phyloP scores from a whole-genome alignment of 2,329 filamentous ascomycete species.

The Plenodomus biglobosus region DNA sequence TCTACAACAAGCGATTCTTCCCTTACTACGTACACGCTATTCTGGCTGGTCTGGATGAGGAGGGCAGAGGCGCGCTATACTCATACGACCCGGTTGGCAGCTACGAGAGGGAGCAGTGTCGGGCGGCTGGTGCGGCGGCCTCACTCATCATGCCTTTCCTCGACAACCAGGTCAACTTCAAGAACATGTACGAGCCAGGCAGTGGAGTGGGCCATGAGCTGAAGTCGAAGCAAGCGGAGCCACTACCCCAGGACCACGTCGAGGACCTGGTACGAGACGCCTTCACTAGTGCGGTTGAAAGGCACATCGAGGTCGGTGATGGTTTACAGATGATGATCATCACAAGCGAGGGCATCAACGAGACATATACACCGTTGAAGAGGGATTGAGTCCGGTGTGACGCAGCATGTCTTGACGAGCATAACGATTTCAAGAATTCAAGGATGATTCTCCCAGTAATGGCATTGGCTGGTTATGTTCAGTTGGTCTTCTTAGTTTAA shows the following conservation, averaged over 20 bases:
- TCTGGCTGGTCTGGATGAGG: slow-evolving; percentile 88
- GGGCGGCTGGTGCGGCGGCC: slow-evolving; percentile 86
- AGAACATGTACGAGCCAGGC: slow-evolving; percentile 93
- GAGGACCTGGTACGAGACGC: slow-evolving; percentile 93
- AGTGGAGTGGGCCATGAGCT: slow-evolving; percentile 82
- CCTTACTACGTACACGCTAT: slow-evolving; percentile 98
- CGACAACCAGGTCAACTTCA: slow-evolving; percentile 99
- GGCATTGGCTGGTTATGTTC: background rate
- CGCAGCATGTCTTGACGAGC: slow-evolving; percentile 42
- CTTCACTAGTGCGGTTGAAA: slow-evolving; percentile 96
- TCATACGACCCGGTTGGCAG: slow-evolving; percentile 97
- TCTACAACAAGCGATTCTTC: slow-evolving; percentile 98
- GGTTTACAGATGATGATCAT: slow-evolving; percentile 94
- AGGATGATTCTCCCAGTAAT: slow-evolving; percentile 21
- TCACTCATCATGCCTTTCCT: slow-evolving; percentile 98
- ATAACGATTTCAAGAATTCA: slow-evolving; percentile 36
- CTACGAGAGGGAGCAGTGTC: slow-evolving; percentile 95
- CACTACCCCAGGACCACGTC: slow-evolving; percentile 71
- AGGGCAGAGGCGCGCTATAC: slow-evolving; percentile 91
- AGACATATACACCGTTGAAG: slow-evolving; percentile 83
- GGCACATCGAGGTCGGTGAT: slow-evolving; percentile 98
- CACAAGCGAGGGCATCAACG: slow-evolving; percentile 83
- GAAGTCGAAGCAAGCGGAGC: slow-evolving; percentile 67
- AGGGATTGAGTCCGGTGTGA: slow-evolving; percentile 33
- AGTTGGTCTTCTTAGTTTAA: background rate